Base-by-base conservation (phyloP, 2,329 filamentous ascomycete species). In the Penicillium sp. region DNA sequence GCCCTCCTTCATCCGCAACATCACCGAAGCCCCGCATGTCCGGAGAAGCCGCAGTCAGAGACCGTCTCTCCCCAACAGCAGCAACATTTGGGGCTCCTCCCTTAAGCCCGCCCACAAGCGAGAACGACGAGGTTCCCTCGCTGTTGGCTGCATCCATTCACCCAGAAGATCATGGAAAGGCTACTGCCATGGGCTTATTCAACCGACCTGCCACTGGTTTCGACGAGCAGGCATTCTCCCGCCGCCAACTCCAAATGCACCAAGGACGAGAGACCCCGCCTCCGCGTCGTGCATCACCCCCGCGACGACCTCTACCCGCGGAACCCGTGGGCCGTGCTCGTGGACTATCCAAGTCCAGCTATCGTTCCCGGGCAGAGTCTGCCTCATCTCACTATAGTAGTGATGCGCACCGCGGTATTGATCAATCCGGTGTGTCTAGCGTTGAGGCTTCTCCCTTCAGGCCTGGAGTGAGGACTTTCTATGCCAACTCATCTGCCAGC, bases 191-290 rank as follows among this genome's bases (percentile, higher is more conserved):
- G 74, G 86, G 86, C 31, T 78, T 86, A 0, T 89, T 89, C 73
- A 89, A 89, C 63, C 91, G 91, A 69, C 90, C 92, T 1, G 77
- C 80, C 2, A 84, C 88, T 50, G 84, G 86, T 8, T 96, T 94
- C 65, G 91, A 96, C 67, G 93, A 97, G 69, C 86, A 88, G 21
- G 89, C 91, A 68, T 97, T 91, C 68, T 84, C 90, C 6, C 89
- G 95, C 69, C 86, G 91, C 45, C 89, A 96, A 69, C 78, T 90
- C 48, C 89, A 92, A 71, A 84, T 96, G 72, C 89, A 93, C 62
- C 85, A 89, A 67, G 89, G 87, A 29, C 84, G 88, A 27, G 88
- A 89, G 56, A 85, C 85, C 0, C 84, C 88, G 35, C 73, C 78
- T 52, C 67, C 58, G 58, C 71, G 62, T n/a, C 69, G 67, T 29